phyloP scores from a whole-genome alignment of 441 rosid species.

The Biscutella laevigata region DNA sequence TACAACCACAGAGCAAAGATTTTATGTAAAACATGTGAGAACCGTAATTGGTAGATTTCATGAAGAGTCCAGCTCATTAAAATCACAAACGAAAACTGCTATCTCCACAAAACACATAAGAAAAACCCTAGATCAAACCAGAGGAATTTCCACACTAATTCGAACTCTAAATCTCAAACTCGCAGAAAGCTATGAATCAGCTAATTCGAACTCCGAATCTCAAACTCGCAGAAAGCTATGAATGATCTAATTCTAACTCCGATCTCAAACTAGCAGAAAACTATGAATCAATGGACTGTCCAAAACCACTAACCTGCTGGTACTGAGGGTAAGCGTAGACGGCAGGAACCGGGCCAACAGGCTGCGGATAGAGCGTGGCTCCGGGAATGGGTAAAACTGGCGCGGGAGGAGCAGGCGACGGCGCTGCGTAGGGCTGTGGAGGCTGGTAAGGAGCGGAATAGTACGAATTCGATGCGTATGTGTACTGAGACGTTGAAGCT shows the following conservation, averaged over 20 bases:
- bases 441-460: conserved; percentile 43
- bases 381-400: conserved; percentile 32
- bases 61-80: not conserved
- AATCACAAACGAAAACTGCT: not conserved
- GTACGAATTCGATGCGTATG: conserved; percentile 29
- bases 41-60: not conserved
- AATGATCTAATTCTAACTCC: no score
- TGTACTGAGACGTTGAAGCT: conserved; percentile 36
- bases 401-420: conserved; percentile 36
- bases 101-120: not conserved
- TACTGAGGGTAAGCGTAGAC: conserved; percentile 72
- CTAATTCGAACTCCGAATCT: no score
- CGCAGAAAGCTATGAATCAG: no score
- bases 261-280: no score
- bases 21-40: conserved; percentile 7
- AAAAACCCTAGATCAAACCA: not conserved
- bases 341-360: conserved; percentile 43
- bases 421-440: conserved; percentile 40
- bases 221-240: no score
- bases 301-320: conserved; percentile 48
- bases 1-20: not conserved
- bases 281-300: not conserved
- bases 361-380: conserved; percentile 39
- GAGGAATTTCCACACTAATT: conserved; percentile 15
- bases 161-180: not conserved